Evolutionary conservation across 2,329 filamentous ascomycete genomes (phyloP).

Genomic region (Spiromastix sp.): DNA sequence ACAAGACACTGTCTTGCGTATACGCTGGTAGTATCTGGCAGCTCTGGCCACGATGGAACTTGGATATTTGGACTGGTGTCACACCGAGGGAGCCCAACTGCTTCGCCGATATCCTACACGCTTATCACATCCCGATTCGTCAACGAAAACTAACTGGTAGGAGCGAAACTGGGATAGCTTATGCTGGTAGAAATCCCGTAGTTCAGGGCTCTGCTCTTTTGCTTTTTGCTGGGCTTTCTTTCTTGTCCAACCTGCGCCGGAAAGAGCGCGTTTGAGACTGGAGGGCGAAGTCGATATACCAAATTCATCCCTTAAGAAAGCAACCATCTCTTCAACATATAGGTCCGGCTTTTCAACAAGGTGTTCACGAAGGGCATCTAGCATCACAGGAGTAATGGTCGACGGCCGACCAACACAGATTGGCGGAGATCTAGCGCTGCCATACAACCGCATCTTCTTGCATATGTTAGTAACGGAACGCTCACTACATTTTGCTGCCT

Average conservation of each 20-base stretch:
- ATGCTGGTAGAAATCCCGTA: conserved; percentile 26
- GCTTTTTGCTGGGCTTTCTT: conserved; percentile 22
- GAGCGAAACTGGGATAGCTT: conserved; percentile 22
- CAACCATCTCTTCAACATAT: conserved; percentile 13
- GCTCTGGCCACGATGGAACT: conserved; percentile 14
- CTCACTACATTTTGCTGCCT: conserved; percentile 11
- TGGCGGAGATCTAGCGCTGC: conserved; percentile 11
- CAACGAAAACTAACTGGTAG: conserved; percentile 26
- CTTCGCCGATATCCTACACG: conserved; percentile 22
- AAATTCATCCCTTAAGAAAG: conserved; percentile 16
- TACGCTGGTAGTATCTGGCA: conserved; percentile 25
- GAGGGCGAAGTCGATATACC: conserved; percentile 8
- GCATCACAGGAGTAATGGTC: conserved; percentile 16
- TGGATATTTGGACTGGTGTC: conserved; percentile 16
- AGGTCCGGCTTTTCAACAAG: conserved; percentile 15
- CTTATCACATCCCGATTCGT: conserved; percentile 31
- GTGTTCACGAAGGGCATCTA: conserved; percentile 16
- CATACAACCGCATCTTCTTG: conserved; percentile 8
- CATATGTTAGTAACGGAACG: conserved; percentile 11
- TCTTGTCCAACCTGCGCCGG: conserved; percentile 18
- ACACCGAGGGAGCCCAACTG: conserved; percentile 25
- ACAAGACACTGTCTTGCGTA: conserved; percentile 19
- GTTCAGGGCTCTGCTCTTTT: conserved; percentile 22
- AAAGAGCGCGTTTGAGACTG: conserved; percentile 17
- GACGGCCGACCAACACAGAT: conserved; percentile 14